Evolutionary conservation across 2,329 filamentous ascomycete species (phyloP).

Genomic region (Penicillium sp.): DNA sequence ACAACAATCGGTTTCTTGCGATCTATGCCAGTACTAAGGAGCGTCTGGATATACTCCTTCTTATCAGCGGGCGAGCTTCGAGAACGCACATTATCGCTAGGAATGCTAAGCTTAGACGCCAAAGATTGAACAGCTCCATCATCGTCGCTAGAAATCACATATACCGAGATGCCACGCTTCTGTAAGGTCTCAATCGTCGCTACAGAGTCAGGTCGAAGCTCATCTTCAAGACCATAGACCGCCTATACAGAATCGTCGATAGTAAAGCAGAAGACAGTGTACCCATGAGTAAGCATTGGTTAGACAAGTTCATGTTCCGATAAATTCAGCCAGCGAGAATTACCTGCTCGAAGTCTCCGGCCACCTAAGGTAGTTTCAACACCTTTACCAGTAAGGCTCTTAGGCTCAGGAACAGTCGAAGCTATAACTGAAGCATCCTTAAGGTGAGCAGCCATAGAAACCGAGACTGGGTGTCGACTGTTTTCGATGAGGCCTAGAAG

Average conservation of each 20-base stretch:
- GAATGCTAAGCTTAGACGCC: constrained; percentile 53
- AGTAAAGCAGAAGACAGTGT: constrained; percentile 64
- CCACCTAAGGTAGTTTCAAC: constrained; percentile 31
- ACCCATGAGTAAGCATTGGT: constrained; percentile 47
- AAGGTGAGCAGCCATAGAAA: constrained; percentile 55
- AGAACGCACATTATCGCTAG: constrained; percentile 48
- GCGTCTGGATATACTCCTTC: constrained; percentile 56
- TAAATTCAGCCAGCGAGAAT: constrained; percentile 45
- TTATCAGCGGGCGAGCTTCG: constrained; percentile 62
- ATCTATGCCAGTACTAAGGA: constrained; percentile 29
- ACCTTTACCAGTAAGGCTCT: constrained; percentile 40
- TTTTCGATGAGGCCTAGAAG: constrained; percentile 51
- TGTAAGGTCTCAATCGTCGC: constrained; percentile 59
- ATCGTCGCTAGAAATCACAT: constrained; percentile 65
- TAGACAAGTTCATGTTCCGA: constrained; percentile 39
- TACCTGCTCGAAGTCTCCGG: constrained; percentile 36
- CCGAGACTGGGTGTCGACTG: constrained; percentile 60
- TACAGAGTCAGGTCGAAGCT: constrained; percentile 57
- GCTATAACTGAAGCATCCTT: constrained; percentile 24
- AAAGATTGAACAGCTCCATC: constrained; percentile 55
- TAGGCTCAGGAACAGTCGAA: constrained; percentile 29
- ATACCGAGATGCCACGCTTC: constrained; percentile 55
- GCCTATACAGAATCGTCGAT: constrained; percentile 52
- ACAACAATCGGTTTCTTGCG: constrained; percentile 57
- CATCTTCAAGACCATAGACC: constrained; percentile 58